Percentiles rank a stretch among this genome's conserved stretches.
These are phyloP conservation scores for Colletotrichum somersetense DNA, from an alignment of 2,329 filamentous ascomycete genomes.

Conservation along the genomic window DNA sequence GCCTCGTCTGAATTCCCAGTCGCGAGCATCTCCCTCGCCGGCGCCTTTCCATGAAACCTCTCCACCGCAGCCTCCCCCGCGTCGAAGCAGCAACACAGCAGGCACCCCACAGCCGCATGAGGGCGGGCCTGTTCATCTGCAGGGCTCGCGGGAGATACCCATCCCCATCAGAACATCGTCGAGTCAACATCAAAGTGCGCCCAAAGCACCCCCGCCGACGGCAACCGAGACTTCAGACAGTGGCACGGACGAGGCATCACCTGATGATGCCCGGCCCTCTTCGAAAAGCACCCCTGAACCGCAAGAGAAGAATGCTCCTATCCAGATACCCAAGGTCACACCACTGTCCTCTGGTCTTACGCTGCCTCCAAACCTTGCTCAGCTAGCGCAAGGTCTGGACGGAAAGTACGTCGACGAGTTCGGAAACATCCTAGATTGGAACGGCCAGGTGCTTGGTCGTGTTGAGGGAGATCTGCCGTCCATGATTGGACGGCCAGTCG, in stretches of 20 bases:
- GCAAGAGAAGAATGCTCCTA: conserved; percentile 44
- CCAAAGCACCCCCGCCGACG: conserved; percentile 13
- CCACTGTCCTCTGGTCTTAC: conserved; percentile 53
- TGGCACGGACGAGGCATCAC: conserved; percentile 32
- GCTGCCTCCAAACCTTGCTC: conserved; percentile 47
- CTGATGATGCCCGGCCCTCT: conserved; percentile 6
- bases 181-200: conserved; percentile 27
- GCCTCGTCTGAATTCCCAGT: conserved; percentile 42
- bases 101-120: conserved; percentile 29
- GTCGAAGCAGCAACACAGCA: conserved; percentile 26
- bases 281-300: conserved; percentile 24
- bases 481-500: conserved; percentile 64
- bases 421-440: conserved; percentile 64
- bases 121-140: conserved; percentile 36
- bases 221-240: conserved; percentile 17
- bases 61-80: conserved; percentile 15
- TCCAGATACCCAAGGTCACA: conserved; percentile 56
- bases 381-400: conserved; percentile 57
- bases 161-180: conserved; percentile 35
- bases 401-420: conserved; percentile 66
- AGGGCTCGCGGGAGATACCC: conserved; percentile 40
- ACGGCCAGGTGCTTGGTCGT: conserved; percentile 64
- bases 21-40: conserved; percentile 34
- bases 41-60: conserved; percentile 25
- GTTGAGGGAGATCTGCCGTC: conserved; percentile 67